Evolutionary conservation across 306 rosid species (phyloP).

Genomic region (Alnus glutinosa): DNA sequence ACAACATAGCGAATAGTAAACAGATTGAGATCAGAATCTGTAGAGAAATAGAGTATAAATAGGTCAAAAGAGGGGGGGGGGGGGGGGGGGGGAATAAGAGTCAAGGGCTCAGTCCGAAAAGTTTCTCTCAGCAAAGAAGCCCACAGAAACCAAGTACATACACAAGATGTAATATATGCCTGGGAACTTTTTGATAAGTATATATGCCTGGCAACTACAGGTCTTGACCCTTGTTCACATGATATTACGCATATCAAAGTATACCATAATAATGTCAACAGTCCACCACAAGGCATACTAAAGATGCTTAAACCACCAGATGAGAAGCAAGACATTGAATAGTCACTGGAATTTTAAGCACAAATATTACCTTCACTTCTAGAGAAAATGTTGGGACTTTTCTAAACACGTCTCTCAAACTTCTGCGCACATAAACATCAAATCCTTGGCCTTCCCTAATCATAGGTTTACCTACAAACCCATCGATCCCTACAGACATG

Average conservation of each 20-base stretch:
- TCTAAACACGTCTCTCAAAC: conserved; percentile 94
- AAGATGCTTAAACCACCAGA: not conserved
- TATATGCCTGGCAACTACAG: not conserved
- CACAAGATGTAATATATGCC: not conserved
- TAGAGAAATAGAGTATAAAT: not conserved
- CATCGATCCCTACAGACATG: conserved; percentile 88
- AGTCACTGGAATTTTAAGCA: conserved; percentile 16
- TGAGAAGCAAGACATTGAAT: not conserved
- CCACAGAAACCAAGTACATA: not conserved
- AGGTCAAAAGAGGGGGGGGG: not conserved
- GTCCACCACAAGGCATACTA: not conserved
- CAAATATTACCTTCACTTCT: conserved; percentile 76
- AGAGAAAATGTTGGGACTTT: conserved; percentile 91
- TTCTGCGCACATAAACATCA: conserved; percentile 80
- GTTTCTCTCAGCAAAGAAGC: not conserved
- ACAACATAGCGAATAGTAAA: not conserved
- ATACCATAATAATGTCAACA: not conserved
- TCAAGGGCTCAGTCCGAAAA: not conserved
- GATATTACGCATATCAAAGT: not conserved
- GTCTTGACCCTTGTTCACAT: not conserved
- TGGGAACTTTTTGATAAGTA: not conserved
- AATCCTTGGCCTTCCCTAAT: conserved; percentile 88
- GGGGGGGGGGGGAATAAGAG: not conserved
- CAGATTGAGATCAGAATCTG: not conserved
- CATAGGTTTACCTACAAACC: conserved; percentile 85